phyloP scores from a whole-genome alignment of 192 early-diverging fungal genomes.

The Podila clonocystis region DNA sequence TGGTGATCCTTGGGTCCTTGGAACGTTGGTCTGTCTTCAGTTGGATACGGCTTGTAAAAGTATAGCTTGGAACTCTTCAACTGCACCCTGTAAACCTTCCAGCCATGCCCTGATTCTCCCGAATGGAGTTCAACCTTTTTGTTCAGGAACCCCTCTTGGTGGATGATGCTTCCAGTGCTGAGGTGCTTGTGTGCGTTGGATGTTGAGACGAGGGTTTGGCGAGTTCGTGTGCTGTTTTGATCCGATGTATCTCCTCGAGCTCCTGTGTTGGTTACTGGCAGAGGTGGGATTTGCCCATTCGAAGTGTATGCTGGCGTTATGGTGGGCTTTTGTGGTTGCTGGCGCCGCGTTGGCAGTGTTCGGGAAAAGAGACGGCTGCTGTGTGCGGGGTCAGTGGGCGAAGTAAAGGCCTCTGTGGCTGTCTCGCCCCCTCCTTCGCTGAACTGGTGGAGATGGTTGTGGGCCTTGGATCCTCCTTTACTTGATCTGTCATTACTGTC shows the following conservation, averaged over 20 bases:
- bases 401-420: neutral
- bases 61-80: conserved; percentile 80
- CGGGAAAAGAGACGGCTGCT: conserved; percentile 26
- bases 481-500: neutral
- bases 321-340: neutral
- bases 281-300: neutral
- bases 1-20: conserved; percentile 38
- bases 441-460: neutral
- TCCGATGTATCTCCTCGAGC: neutral
- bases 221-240: neutral
- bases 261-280: conserved; percentile 1
- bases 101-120: conserved; percentile 70
- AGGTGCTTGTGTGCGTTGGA: conserved; percentile 26
- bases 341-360: conserved; percentile 12
- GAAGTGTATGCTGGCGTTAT: neutral
- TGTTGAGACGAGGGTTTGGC: conserved; percentile 4
- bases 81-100: conserved; percentile 81
- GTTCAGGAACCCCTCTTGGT: conserved; percentile 74
- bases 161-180: conserved; percentile 36
- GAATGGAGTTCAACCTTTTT: conserved; percentile 78
- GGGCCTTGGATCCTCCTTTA: neutral
- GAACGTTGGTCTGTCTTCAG: conserved; percentile 36
- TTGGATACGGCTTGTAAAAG: conserved; percentile 73
- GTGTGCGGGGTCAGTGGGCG: neutral
- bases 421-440: neutral